Base-by-base conservation (phyloP, 228 moss, liverwort and hornwort species). In the Sphagnum fallax region DNA sequence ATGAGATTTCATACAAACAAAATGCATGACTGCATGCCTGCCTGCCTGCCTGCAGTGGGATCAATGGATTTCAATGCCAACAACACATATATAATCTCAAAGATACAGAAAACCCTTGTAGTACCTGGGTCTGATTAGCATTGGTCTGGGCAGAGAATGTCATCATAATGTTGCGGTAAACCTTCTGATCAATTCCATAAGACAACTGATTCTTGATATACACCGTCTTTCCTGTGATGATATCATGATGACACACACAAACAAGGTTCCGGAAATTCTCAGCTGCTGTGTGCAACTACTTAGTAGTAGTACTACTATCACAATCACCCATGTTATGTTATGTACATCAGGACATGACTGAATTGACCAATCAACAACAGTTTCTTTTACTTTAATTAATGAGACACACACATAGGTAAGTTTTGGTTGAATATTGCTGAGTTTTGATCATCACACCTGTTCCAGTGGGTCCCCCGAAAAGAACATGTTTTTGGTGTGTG, bases 121-220 rank as follows among this genome's bases (percentile, higher is more conserved):
- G 49, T 68, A 84, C 83, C 84, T 90, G 90, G 48, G 80, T 84
- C 69, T 90, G 84, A 72, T 90, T 90, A 57, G 90, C 87, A 73
- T 82, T 87, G 58, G 90, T 90, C 69, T 83, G 84, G 10, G 90
- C 90, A 61, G 90, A 90, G 67, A 90, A 90, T 4, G 84, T 90
- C 78, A 90, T 90, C 72, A 90, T 76, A 11, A 90, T 84, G 61
- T 87, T 87, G 62, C 81, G 82, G 71, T 80, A 87, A 51, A 78
- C 14, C 58, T 73, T 76, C 65, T 90, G 86, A 67, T 80, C 76
- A 60, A 90, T 86, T n/a, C 72, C 73, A 63, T 83, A 81, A 10
- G 82, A 86, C n/a, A 90, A 76, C 50, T 87, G 84, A 77, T 80
- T 69, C 75, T 87, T 87, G 57, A 90, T 76, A 64, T 87, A 90